Evolutionary conservation across 1,139 yeast species (phyloP), one percentile per base, ranked within the genome.

Genomic region (Yamadazyma sp.): DNA sequence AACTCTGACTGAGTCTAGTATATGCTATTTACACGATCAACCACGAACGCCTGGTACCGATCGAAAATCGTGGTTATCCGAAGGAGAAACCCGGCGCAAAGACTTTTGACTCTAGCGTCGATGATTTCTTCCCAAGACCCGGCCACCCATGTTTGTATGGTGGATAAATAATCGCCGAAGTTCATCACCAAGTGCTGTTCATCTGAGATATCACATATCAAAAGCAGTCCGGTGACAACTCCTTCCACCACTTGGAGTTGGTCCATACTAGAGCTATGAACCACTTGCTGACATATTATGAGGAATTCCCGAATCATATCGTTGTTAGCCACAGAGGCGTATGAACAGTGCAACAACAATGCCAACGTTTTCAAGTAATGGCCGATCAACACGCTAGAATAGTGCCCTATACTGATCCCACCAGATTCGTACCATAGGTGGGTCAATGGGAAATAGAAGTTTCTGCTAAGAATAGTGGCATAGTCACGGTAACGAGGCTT

Each of bases 361-460:
- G 80, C 70, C 43, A 85, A 54, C 0, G 87, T 80, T 41, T 78
- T 74, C 38, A 84, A 51, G 54, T 72, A 83, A 53, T 83, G 91
- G 0, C 79, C 73, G 24, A 70, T 65, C 29, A 83, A 60, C 1
- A 83, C 52, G 0, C 79, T 68, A 0, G 84, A 75, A 52, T 79
- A 80, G 31, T 67, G 70, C 0, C 86, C 86, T 36, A 77, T 66
- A 37, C 69, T 64, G 23, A 76, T 68, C 1, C 67, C 68, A 4
- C 61, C 55, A 4, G 65, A 55, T 33, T 72, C 71, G 47, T 77
- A 70, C 83, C 85, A 81, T 1, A 77, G 65, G 15, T 72, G 69
- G 0, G 75, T 55, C 39, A 85, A 63, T 1, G 89, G 84, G 48
- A 73, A 81, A 49, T 71, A 82, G 42, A 81, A 72, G 20, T 59